Percentiles rank a stretch among this genome's conserved stretches.
These are phyloP conservation scores for Barnettozyma vustinii DNA, from an alignment of 805 yeast species.

Conservation along the genomic window DNA sequence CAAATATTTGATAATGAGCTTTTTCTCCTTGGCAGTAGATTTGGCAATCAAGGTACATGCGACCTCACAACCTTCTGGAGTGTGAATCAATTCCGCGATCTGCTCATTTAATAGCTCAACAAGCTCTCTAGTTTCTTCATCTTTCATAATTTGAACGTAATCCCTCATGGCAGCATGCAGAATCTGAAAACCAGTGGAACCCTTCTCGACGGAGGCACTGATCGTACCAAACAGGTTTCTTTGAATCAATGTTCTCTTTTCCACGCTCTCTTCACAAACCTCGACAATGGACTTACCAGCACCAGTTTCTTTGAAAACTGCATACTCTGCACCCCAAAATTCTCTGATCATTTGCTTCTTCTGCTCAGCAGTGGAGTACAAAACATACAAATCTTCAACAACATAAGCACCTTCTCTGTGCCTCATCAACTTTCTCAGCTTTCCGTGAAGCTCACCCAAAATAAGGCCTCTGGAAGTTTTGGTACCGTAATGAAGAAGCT, in stretches of 20 bases:
- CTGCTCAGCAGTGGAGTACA: conserved; percentile 81
- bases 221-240: conserved; percentile 77
- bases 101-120: conserved; percentile 82
- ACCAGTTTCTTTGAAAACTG: conserved; percentile 77
- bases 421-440: conserved; percentile 85
- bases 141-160: conserved; percentile 66
- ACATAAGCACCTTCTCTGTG: conserved; percentile 98
- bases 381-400: conserved; percentile 84
- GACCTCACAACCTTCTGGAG: conserved; percentile 90
- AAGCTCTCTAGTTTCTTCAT: conserved; percentile 69
- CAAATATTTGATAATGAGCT: conserved; percentile 63
- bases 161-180: conserved; percentile 96
- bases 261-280: conserved; percentile 60
- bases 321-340: conserved; percentile 95
- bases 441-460: conserved; percentile 84
- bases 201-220: conserved; percentile 87
- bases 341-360: conserved; percentile 89
- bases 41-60: conserved; percentile 75
- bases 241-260: conserved; percentile 71
- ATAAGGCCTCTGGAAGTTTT: conserved; percentile 71
- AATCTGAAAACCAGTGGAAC: conserved; percentile 93
- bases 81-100: conserved; percentile 91
- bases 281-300: conserved; percentile 58
- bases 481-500: conserved; percentile 87
- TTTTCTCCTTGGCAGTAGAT: conserved; percentile 91